Percentiles rank a stretch among this genome's conserved stretches.
Conservation (phyloP, 352 stramenopile species). For the Globisporangium recalcitrans region DNA sequence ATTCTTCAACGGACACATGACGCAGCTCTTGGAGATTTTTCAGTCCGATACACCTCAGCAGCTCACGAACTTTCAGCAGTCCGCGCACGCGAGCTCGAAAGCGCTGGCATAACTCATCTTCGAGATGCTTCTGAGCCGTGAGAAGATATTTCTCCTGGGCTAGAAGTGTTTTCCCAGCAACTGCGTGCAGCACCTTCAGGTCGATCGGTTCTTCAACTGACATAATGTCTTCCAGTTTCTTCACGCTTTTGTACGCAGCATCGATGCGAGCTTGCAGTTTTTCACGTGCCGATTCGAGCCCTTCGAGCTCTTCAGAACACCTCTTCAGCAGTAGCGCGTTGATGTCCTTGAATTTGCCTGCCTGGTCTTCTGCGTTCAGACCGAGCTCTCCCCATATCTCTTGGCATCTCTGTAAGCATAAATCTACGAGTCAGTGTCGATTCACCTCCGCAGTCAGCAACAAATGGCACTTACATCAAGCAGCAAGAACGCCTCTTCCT, state of each 20-base stretch:
- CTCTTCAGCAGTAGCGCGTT: constrained; percentile 51
- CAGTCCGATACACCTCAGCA: constrained; percentile 40
- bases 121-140: constrained; percentile 22
- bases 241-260: constrained; percentile 31
- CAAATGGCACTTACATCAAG: constrained; percentile 39
- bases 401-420: constrained; percentile 47
- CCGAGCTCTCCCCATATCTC: constrained; percentile 64
- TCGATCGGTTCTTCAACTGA: constrained; percentile 31
- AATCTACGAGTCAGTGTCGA: background rate
- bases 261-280: constrained; percentile 46
- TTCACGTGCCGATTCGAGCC: constrained; percentile 38
- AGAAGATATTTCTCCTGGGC: constrained; percentile 53
- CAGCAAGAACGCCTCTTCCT: constrained; percentile 53
- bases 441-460: background rate
- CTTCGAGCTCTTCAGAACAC: constrained; percentile 57
- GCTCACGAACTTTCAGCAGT: constrained; percentile 28
- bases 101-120: constrained; percentile 38
- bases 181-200: constrained; percentile 26
- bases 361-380: constrained; percentile 42
- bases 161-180: constrained; percentile 39
- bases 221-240: constrained; percentile 42
- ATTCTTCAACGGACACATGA: constrained; percentile 31
- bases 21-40: constrained; percentile 32
- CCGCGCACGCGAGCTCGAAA: constrained; percentile 31
- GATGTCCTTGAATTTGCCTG: constrained; percentile 56